Conservation (phyloP, 1,139 yeast species). For the Meyerozyma guilliermondii region DNA sequence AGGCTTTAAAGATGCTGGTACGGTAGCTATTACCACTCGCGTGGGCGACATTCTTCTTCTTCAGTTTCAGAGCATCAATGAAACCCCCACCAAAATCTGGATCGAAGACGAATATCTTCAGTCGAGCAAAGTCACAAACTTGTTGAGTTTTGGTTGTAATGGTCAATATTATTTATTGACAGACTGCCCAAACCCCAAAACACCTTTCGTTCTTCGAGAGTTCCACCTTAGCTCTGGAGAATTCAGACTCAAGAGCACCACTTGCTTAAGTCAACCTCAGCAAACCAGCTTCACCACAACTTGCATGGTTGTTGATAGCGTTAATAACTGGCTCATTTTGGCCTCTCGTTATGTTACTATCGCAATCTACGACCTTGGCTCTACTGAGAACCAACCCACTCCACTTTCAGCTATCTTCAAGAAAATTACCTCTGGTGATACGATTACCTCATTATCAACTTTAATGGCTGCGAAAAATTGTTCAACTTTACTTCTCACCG, state of each 20-base stretch:
- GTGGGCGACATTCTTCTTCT: conserved; percentile 49
- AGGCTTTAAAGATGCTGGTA: conserved; percentile 35
- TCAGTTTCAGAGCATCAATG: conserved; percentile 23
- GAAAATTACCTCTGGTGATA: conserved; percentile 66
- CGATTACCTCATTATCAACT: conserved; percentile 54
- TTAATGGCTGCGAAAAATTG: conserved; percentile 19
- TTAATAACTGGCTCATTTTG: conserved; percentile 42
- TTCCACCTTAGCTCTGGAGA: conserved; percentile 17
- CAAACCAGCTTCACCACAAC: conserved; percentile 56
- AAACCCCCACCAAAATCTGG: conserved; percentile 18
- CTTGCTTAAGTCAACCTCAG: conserved; percentile 29
- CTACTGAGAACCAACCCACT: conserved; percentile 12
- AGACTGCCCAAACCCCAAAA: conserved; percentile 67
- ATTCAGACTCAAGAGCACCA: conserved; percentile 13
- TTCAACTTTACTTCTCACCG: conserved; percentile 38
- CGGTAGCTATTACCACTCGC: conserved; percentile 47
- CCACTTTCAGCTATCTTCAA: conserved; percentile 33
- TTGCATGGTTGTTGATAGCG: conserved; percentile 40
- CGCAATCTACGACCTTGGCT: conserved; percentile 45
- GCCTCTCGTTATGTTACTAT: conserved; percentile 74
- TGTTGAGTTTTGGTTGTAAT: conserved; percentile 28
- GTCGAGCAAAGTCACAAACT: conserved; percentile 49
- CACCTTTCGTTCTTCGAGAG: conserved; percentile 46
- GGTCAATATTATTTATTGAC: conserved; percentile 33
- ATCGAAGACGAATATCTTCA: conserved; percentile 14